Conservation (phyloP, 2,329 filamentous ascomycete species). For the Arthrobotrys entomopaga region DNA sequence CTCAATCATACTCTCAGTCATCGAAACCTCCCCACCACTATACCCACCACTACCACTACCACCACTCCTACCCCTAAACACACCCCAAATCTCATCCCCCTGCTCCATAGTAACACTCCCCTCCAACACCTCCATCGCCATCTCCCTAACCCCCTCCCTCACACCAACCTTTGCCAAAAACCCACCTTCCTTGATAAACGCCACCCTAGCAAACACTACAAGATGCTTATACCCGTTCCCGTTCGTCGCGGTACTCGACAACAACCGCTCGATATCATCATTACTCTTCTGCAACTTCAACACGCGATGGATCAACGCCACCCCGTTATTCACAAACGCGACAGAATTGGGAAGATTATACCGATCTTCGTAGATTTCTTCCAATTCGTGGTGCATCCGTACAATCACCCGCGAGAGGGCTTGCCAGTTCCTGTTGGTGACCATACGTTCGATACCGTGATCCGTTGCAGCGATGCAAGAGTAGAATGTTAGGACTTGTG, state of each 20-base stretch:
- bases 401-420: slow-evolving; percentile 39
- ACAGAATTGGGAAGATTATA: slow-evolving; percentile 27
- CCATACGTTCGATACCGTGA: slow-evolving; percentile 34
- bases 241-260: slow-evolving; percentile 34
- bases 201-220: slow-evolving; percentile 42
- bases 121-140: slow-evolving; percentile 52
- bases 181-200: slow-evolving; percentile 35
- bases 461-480: slow-evolving; percentile 43
- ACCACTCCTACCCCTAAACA: slow-evolving; percentile 36
- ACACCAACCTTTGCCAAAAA: slow-evolving; percentile 29
- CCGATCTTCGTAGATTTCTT: slow-evolving; percentile 42
- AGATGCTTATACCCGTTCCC: slow-evolving; percentile 52
- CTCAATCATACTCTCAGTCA: slow-evolving; percentile 54
- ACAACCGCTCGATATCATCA: slow-evolving; percentile 29
- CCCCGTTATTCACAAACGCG: slow-evolving; percentile 40
- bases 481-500: slow-evolving; percentile 42
- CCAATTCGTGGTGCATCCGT: slow-evolving; percentile 35
- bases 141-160: slow-evolving; percentile 31
- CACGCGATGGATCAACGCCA: slow-evolving; percentile 45
- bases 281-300: slow-evolving; percentile 35
- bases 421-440: slow-evolving; percentile 50
- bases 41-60: slow-evolving; percentile 1
- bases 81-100: slow-evolving; percentile 53
- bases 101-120: slow-evolving; percentile 48
- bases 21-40: slow-evolving; percentile 33